Conservation (phyloP, 176 grass and related monocot species). For the Lolium rigidum region DNA sequence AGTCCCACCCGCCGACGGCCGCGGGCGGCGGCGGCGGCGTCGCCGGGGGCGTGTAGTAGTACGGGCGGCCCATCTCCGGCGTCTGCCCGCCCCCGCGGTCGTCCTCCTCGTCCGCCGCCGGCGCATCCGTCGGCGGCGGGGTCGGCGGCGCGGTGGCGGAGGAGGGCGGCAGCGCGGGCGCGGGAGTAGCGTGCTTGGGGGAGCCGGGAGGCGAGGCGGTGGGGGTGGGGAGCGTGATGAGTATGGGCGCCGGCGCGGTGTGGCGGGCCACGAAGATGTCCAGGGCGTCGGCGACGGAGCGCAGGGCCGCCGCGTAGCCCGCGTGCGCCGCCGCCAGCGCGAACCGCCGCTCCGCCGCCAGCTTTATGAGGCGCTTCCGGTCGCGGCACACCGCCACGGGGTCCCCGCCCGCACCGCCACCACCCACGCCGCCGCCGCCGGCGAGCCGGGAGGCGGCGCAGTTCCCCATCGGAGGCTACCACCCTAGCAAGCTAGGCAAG, state of each 20-base stretch:
- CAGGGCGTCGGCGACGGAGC: conserved; percentile 68
- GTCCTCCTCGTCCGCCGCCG: conserved; percentile 9
- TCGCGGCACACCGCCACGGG: conserved; percentile 84
- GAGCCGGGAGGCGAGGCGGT: conserved; percentile 45
- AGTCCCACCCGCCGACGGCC: conserved; percentile 75
- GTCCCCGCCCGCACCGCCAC: conserved; percentile 54
- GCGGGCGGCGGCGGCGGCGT: conserved; percentile 50
- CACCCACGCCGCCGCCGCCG: conserved; percentile 49
- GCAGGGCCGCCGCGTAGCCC: conserved; percentile 64
- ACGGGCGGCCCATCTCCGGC: conserved; percentile 60
- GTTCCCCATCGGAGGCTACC: conserved; percentile 67
- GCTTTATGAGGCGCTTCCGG: conserved; percentile 83
- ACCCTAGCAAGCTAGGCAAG: conserved; percentile 15
- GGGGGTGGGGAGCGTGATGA: conserved; percentile 74
- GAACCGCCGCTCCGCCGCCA: conserved; percentile 70
- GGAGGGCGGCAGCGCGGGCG: conserved; percentile 19
- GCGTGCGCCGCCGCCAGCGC: conserved; percentile 75
- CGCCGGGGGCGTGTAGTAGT: conserved; percentile 63
- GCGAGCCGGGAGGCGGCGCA: conserved; percentile 87
- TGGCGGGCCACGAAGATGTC: conserved; percentile 86
- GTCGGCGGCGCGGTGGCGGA: conserved; percentile 11
- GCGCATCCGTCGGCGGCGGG: background rate
- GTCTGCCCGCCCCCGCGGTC: conserved; percentile 4
- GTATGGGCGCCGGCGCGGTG: conserved; percentile 79
- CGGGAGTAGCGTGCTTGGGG: conserved; percentile 40